These are phyloP conservation scores for Peltaster fructicola DNA, from an alignment of 2,329 filamentous ascomycete species.

Conservation along the genomic window DNA sequence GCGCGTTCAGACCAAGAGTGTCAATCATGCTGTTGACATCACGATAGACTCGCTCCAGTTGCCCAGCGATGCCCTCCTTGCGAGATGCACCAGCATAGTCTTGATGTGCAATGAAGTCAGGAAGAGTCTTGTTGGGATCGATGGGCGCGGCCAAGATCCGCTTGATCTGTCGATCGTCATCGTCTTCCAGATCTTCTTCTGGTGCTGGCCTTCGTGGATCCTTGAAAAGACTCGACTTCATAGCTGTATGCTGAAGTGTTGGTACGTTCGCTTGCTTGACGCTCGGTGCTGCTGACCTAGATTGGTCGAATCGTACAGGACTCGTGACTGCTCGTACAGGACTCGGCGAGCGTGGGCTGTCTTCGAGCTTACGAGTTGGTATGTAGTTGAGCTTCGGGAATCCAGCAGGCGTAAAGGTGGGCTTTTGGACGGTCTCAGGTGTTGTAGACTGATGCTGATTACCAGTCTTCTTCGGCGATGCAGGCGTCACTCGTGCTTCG, in stretches of 20 bases:
- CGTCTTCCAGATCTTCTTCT: constrained; percentile 37
- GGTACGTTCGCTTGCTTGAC: constrained; percentile 13
- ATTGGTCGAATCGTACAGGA: constrained; percentile 13
- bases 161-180: constrained; percentile 53
- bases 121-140: constrained; percentile 42
- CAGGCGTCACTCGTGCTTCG: constrained; percentile 10
- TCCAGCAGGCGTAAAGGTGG: constrained; percentile 20
- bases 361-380: constrained; percentile 26
- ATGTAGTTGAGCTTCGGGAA: constrained; percentile 35
- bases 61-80: constrained; percentile 26
- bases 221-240: no score
- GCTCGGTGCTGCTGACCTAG: constrained; percentile 7
- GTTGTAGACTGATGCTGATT: constrained; percentile 8
- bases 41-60: constrained; percentile 42
- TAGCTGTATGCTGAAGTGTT: constrained; percentile 18
- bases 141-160: constrained; percentile 42
- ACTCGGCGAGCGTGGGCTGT: constrained; percentile 40
- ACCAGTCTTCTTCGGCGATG: constrained; percentile 7
- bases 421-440: constrained; percentile 11
- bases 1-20: constrained; percentile 70
- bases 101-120: constrained; percentile 46
- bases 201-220: no score
- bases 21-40: constrained; percentile 92
- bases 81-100: constrained; percentile 24
- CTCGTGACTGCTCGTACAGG: constrained; percentile 22